Base-by-base conservation (phyloP, 2,329 filamentous ascomycete species). In the Aspergillus flavus region DNA sequence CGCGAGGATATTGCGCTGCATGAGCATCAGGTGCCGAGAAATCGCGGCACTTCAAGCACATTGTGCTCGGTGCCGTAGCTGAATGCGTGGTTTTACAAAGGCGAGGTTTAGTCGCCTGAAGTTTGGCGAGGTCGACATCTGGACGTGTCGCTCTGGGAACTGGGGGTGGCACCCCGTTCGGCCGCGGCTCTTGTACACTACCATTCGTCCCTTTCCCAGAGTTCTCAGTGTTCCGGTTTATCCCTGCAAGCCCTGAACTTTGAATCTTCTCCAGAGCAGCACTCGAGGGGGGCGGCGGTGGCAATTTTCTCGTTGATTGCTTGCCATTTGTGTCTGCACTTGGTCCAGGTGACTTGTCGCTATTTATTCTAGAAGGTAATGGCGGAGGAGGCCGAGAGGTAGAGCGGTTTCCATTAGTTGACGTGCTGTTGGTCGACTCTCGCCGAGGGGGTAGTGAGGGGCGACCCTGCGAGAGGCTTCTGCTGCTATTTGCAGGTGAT, bases 1-100 rank as follows among this genome's bases (percentile, higher is more conserved):
- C 79, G 34, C 89, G 84, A 6, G 94, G 93, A 72, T 92, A 93
- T 67, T 87, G 89, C 6, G 91, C 85, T 6, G 93, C 94, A 68
- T 96, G 89, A 16, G 78, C 78, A 78, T 98, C 95, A 0, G 93
- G 90, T 0, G 80, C 88, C 7, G 92, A 93, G 78, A 96, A 98
- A 79, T 98, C 94, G 67, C 94, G 88, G 75, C 95, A 98, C 62
- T 88, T 81, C 58, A 97, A 83, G 75, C 95, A 98, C n/a, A 71
- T 73, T 16, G 69, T 67, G 41, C 66, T 70, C 21, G 68, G 59
- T 30, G 62, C 56, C 12, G 70, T 57, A 19, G 69, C 58, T 32
- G 71, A 54, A 2, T 61, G 46, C 14, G 60, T 59, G 5, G 72
- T 71, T n/a, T 64, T 64, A 45, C 69, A 64, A 45, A 75, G 61